Evolutionary conservation across 2,329 filamentous ascomycete species (phyloP).

Genomic region (Hypoxylon sp.): DNA sequence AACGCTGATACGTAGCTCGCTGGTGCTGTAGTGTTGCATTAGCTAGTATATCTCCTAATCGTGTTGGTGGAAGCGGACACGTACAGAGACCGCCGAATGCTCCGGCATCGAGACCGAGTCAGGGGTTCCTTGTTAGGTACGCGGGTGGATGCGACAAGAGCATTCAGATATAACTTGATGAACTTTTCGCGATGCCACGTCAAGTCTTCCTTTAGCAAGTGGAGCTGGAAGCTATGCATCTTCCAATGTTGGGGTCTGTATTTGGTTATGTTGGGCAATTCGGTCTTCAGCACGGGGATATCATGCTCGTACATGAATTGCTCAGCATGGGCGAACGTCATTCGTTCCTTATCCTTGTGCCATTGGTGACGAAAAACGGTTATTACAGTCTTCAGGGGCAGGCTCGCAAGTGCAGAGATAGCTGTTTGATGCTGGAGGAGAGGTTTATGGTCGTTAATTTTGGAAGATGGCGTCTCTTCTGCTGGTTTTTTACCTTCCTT

Average conservation of each 20-base stretch:
- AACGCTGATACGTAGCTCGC: constrained; percentile 28
- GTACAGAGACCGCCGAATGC: constrained; percentile 24
- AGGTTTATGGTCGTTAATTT: background rate
- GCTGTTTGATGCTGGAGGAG: constrained; percentile 36
- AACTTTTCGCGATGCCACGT: constrained; percentile 35
- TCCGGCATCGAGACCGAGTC: constrained; percentile 1
- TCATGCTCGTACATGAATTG: constrained; percentile 33
- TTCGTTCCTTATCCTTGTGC: constrained; percentile 39
- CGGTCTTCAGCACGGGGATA: constrained; percentile 11
- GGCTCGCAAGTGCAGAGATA: constrained; percentile 34
- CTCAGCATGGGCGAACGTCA: constrained; percentile 41
- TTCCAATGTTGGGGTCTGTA: constrained; percentile 25
- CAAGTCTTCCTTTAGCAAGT: constrained; percentile 23
- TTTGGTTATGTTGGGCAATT: constrained; percentile 26
- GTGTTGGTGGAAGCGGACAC: background rate
- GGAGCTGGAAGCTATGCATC: constrained; percentile 23
- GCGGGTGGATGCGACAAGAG: constrained; percentile 27
- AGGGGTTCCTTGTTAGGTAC: constrained; percentile 27
- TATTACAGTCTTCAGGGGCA: constrained; percentile 38
- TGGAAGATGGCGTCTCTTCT: constrained; percentile 11
- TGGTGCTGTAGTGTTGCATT: constrained; percentile 15
- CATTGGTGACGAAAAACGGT: constrained; percentile 40
- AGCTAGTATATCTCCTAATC: constrained; percentile 1
- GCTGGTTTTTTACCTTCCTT: constrained; percentile 24
- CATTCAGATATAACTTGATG: constrained; percentile 25